A percentile compares a stretch with the other conserved stretches of the same genome.
phyloP scores from a whole-genome alignment of 2,329 filamentous ascomycete genomes.

The Pseudogymnoascus sp. region DNA sequence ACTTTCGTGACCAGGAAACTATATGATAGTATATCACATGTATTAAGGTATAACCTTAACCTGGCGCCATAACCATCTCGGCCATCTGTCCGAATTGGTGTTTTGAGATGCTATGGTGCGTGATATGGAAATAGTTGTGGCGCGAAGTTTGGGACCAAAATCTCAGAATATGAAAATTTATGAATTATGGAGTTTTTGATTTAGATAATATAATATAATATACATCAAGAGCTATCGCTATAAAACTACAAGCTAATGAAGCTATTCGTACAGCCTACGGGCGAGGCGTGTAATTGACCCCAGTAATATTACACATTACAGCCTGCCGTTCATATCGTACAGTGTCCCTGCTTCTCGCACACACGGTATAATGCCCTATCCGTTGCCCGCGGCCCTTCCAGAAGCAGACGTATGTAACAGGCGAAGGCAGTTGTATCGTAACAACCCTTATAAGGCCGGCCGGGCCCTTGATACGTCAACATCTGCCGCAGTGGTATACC shows the following conservation, averaged over 20 bases:
- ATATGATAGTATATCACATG: slow-evolving; percentile 2
- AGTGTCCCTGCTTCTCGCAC: background rate
- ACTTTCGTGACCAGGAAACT: slow-evolving; percentile 31
- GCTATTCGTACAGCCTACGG: background rate
- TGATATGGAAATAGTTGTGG: background rate
- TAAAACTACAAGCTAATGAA: background rate
- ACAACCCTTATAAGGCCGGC: too few species aligned
- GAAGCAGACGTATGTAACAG: background rate
- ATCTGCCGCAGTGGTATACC: background rate
- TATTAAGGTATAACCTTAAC: slow-evolving; percentile 8
- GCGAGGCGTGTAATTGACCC: background rate
- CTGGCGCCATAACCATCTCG: slow-evolving; percentile 6
- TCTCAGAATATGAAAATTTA: background rate
- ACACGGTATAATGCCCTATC: background rate
- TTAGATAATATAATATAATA: background rate
- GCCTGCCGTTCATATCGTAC: background rate
- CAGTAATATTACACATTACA: background rate
- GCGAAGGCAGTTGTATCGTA: background rate
- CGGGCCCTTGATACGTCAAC: background rate
- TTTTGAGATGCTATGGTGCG: background rate
- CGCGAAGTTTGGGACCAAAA: background rate
- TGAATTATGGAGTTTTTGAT: background rate
- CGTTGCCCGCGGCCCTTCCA: background rate
- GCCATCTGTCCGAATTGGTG: background rate
- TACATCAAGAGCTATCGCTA: background rate